Evolutionary conservation across 129 eudicot genomes (phyloP).

Genomic region (Flaveria sonorensis): DNA sequence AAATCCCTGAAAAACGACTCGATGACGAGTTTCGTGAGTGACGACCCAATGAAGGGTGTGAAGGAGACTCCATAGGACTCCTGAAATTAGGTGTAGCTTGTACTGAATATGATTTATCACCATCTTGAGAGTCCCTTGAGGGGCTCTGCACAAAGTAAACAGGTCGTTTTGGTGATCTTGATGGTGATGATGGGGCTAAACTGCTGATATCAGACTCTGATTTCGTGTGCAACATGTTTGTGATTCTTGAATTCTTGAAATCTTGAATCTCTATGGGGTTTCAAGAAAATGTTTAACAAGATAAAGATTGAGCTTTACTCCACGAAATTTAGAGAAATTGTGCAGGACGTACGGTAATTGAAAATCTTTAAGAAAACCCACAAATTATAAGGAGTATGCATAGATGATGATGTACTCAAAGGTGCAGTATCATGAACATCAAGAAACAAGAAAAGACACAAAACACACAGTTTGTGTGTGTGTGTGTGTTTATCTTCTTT

Average conservation of each 20-base stretch:
- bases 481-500: conserved; percentile 1
- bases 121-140: conserved; percentile 95
- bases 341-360: no score
- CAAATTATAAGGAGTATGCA: conserved; percentile 6
- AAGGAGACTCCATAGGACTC: conserved; percentile 94
- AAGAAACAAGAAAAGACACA: not conserved
- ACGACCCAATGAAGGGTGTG: conserved; percentile 87
- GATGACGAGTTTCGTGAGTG: conserved; percentile 95
- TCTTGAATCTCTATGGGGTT: not conserved
- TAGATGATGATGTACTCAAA: not conserved
- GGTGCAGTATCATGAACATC: not conserved
- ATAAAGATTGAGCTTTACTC: conserved; percentile 14
- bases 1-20: conserved; percentile 90
- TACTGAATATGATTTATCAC: conserved; percentile 84
- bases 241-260: not conserved
- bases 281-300: conserved; percentile 8
- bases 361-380: conserved; percentile 31
- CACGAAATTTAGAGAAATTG: not conserved
- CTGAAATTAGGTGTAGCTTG: conserved; percentile 83
- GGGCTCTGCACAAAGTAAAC: conserved; percentile 95
- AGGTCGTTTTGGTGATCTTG: conserved; percentile 85
- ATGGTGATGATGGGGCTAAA: conserved; percentile 94
- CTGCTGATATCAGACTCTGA: conserved; percentile 94
- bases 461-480: conserved; percentile 15
- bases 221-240: conserved; percentile 74